Evolutionary conservation across 352 stramenopile species (phyloP), one percentile per base, ranked within the genome.

Genomic region (Globisporangium irregulare): DNA sequence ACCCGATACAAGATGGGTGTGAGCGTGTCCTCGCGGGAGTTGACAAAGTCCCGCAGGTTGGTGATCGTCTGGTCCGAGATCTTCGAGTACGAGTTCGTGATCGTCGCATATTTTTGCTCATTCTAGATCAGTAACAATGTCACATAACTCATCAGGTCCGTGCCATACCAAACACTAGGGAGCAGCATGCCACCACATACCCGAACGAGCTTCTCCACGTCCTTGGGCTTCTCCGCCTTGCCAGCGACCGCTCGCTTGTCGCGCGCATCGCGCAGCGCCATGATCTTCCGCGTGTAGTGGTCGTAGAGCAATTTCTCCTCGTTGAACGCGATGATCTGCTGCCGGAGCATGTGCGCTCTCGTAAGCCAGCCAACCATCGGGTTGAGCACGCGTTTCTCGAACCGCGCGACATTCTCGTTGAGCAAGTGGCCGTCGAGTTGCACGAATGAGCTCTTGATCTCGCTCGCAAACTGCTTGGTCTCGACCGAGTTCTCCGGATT

Each of bases 241-340:
- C 87, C 79, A 0, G 62, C 70, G 3, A 56, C 68, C 2, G 76
- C 66, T 24, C 83, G 82, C 66, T 92, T 93, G 54, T 93, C 85
- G 18, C 85, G 77, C 0, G 79, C 50, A 61, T 93, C 87, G 5
- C 87, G 82, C 9, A 95, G 67, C 12, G 71, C 65, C 59, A 81
- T 73, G 25, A 93, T 82, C 57, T 95, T 93, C 27, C 86, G 79
- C 15, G 82, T 88, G 67, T 95, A 93, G 74, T 95, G 87, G 65
- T 95, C 87, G 29, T 82, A 95, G 8, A 87, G 59, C 4, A 82
- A 64, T 64, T 95, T 92, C 50, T 90, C 78, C 24, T 90, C 79
- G 22, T 86, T 74, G 55, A 86, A 93, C 8, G 77, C 69, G 12
- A 58, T 64, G 6, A 81, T 72, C 68, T 91, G 75, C 32, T 82